Base-by-base conservation (phyloP, 2,329 filamentous ascomycete species). In the Fusarium torreyae region DNA sequence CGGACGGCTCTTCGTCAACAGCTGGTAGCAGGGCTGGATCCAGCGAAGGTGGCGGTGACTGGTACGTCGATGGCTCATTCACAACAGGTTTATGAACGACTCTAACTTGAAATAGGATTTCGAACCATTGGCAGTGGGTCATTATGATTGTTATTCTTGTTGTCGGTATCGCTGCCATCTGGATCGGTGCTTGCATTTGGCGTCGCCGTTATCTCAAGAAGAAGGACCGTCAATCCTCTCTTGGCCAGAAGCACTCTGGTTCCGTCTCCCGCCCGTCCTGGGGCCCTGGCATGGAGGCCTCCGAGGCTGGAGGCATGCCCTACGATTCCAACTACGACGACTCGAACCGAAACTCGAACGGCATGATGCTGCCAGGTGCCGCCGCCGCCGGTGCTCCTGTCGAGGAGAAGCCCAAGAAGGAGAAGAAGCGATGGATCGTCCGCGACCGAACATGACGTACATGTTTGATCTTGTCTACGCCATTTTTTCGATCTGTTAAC, bases 81-180 rank as follows among this genome's bases (percentile, higher is more conserved):
- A 11, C 20, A 7, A 15, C 24, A 11, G 3, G 13, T 18, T 34
- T 4, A 7, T 40, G 20, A 28, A 28, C 26, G 28, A 6, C 39
- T 39, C 63, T 73, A 43, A 68, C 43, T 11, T 18, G 28, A 22
- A 44, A 36, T 65, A 93, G 92, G 91, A 81, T 92, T 50, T 84
- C 86, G 9, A 85, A 83, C 28, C 92, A 95, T 78, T 93, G 88
- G 83, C 86, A 89, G 82, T 97, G 93, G 93, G 88, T 97, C 45
- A 85, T 95, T 66, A 93, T 96, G 86, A 84, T 96, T 54, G 89
- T 94, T 69, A 82, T 95, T 66, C 85, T 97, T 28, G 85, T 91
- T 43, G 82, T 95, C 63, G 90, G 84, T 54, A 92, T 97, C 65
- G 81, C 85, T 15, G 83, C 84, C 59, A 87, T 93, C 74, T 92